A percentile compares a stretch with the other conserved stretches of the same genome.
Conservation (phyloP, 2,329 filamentous ascomycete species). For the Pyricularia sp. region DNA sequence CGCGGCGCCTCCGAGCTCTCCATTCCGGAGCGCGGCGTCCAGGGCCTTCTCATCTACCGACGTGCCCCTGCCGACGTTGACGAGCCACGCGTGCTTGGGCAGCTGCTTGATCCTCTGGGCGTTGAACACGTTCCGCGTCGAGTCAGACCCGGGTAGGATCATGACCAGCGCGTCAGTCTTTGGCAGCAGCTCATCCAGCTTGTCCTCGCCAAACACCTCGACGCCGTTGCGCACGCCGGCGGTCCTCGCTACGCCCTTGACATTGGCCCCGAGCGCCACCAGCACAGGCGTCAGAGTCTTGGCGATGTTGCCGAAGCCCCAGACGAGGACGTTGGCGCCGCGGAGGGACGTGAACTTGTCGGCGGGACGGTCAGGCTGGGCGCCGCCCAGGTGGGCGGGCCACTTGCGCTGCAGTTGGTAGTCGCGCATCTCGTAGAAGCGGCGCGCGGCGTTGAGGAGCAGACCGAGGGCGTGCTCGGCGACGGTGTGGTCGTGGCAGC, state of each 20-base stretch:
- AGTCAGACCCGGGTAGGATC: constrained; percentile 29
- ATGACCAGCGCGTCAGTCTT: constrained; percentile 34
- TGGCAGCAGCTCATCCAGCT: constrained; percentile 23
- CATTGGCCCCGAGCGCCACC: constrained; percentile 36
- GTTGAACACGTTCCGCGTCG: constrained; percentile 26
- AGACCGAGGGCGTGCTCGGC: constrained; percentile 34
- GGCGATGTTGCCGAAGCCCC: constrained; percentile 37
- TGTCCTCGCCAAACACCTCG: constrained; percentile 27
- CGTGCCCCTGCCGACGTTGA: constrained; percentile 36
- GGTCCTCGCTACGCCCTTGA: constrained; percentile 43
- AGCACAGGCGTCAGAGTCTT: constrained; percentile 27
- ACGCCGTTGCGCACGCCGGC: constrained; percentile 40
- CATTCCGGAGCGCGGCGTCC: constrained; percentile 28
- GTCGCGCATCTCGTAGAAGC: constrained; percentile 31
- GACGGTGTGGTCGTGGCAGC: constrained; percentile 33
- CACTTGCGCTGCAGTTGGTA: constrained; percentile 28
- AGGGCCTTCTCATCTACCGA: constrained; percentile 36
- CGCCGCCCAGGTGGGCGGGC: constrained; percentile 31
- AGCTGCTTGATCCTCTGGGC: constrained; percentile 23
- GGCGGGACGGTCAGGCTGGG: constrained; percentile 25
- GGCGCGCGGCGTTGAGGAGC: constrained; percentile 22
- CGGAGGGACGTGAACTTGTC: constrained; percentile 30
- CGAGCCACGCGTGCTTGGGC: constrained; percentile 24
- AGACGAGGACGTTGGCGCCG: constrained; percentile 28
- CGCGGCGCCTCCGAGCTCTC: constrained; percentile 32